phyloP scores from a whole-genome alignment of 176 grass and related monocot genomes.

The Juncus effusus region DNA sequence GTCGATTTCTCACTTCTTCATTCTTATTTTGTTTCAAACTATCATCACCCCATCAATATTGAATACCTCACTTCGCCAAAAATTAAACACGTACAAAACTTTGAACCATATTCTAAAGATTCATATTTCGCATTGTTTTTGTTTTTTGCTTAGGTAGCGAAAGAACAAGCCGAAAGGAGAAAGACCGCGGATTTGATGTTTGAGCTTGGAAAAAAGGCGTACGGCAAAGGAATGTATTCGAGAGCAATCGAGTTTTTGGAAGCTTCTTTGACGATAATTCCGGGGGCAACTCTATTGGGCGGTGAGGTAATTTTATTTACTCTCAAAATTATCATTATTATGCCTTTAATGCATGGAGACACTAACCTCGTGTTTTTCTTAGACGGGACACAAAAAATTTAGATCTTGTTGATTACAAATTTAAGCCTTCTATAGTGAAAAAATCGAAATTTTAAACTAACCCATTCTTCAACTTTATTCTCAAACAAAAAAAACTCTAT shows the following conservation, averaged over 20 bases:
- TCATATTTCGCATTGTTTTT: not conserved
- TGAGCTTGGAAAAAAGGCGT: constrained; percentile 81
- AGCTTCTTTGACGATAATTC: constrained; percentile 72
- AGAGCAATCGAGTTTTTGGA: constrained; percentile 90
- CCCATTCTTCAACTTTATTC: no score
- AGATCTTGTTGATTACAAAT: no score
- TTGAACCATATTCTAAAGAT: not conserved
- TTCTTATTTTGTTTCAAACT: no score
- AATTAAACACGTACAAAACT: not conserved
- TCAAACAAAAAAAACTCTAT: no score
- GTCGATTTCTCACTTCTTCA: no score
- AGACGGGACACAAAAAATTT: no score
- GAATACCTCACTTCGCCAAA: not conserved
- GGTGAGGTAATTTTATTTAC: constrained; percentile 59
- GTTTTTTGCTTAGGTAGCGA: constrained; percentile 52
- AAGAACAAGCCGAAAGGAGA: constrained; percentile 81
- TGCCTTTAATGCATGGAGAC: no score
- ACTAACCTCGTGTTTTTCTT: no score
- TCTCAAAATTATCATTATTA: no score
- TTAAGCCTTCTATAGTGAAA: no score
- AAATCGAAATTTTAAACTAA: no score
- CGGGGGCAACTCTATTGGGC: constrained; percentile 64
- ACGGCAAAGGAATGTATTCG: constrained; percentile 87
- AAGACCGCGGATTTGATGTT: constrained; percentile 86
- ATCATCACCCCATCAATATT: not conserved